Evolutionary conservation across 2,329 filamentous ascomycete species (phyloP).

Genomic region (Ophiostoma sp.): DNA sequence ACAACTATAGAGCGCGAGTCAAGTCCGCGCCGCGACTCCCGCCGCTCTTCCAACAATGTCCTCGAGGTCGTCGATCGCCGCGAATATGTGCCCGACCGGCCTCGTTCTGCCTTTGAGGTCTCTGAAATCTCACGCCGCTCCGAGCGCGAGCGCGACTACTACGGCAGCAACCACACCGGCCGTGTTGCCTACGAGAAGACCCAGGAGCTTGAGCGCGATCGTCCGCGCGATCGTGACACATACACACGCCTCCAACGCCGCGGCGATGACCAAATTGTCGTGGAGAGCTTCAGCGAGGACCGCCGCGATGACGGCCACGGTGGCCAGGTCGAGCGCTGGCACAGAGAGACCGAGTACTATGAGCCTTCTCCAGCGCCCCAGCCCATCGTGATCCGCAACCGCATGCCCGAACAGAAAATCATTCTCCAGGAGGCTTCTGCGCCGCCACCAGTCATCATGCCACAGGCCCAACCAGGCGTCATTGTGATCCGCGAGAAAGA

Average conservation of each 20-base stretch:
- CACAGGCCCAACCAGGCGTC: slow-evolving; percentile 26
- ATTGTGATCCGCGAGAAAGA: slow-evolving; percentile 31
- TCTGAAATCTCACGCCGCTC: slow-evolving; percentile 30
- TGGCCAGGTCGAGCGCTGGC: slow-evolving; percentile 53
- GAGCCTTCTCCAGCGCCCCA: slow-evolving; percentile 41
- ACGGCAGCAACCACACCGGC: slow-evolving; percentile 27
- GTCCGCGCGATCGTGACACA: slow-evolving; percentile 32
- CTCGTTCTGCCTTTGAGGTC: slow-evolving; percentile 47
- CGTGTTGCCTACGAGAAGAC: slow-evolving; percentile 41
- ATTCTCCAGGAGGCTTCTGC: slow-evolving; percentile 47
- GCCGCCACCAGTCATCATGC: slow-evolving; percentile 43
- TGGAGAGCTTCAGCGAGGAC: slow-evolving; percentile 51
- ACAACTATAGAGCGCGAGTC: not conserved
- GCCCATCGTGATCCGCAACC: slow-evolving; percentile 48
- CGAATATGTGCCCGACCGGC: slow-evolving; percentile 43
- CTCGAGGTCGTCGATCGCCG: slow-evolving; percentile 42
- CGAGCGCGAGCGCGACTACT: slow-evolving; percentile 27
- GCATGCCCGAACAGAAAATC: slow-evolving; percentile 27
- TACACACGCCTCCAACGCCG: slow-evolving; percentile 36
- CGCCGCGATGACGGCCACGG: slow-evolving; percentile 42
- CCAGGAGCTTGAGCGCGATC: slow-evolving; percentile 40
- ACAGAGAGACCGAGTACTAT: slow-evolving; percentile 59
- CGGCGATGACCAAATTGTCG: slow-evolving; percentile 42
- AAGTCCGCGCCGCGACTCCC: slow-evolving; percentile 28
- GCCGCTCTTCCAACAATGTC: slow-evolving; percentile 35